Evolutionary conservation across 2,329 filamentous ascomycete species (phyloP), one percentile per base, ranked within the genome.

Genomic region (Claviceps sp.): DNA sequence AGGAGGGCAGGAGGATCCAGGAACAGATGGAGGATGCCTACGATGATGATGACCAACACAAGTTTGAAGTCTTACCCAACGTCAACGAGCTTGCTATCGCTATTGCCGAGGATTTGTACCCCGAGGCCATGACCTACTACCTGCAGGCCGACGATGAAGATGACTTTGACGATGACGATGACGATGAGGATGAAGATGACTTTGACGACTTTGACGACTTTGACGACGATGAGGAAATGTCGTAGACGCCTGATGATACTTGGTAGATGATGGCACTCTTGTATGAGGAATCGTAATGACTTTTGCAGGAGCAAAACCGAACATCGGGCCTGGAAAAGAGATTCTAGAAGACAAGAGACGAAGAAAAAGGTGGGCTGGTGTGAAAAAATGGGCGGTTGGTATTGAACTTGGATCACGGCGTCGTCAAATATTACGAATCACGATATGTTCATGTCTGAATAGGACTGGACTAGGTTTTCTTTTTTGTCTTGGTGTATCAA

Each of bases 31-130:
- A 66, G 3, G 70, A 78, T 0, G 75, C 75, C 89, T 60, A 86
- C 0, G 79, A 82, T 0, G 78, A 82, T 0, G 73, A 77, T 1
- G 75, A 82, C 0, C 72, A 77, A 1, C 75, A 80, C 34, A 81
- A 83, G 51, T 76, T 84, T 47, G 91, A 96, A 69, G 84, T 95
- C 60, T 95, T 93, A 74, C 85, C 87, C n/a, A 81, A 82, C 44
- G 91, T 87, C 22, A 89, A 94, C 59, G 85, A 90, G 55, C 68
- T 97, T 47, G 90, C 89, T 41, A 77, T 89, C 56, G 76, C 82
- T 54, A 75, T 97, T 59, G 81, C 85, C 8, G 90, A 97, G 64
- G 91, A 97, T 60, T 72, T 97, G 50, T 96, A 85, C 84, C 87
- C 88, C 47, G 81, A 82, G 56, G 91, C 90, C 53, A 84, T 95